Conservation (phyloP, 2,329 filamentous ascomycete genomes). For the Calonectria multiphialidica region DNA sequence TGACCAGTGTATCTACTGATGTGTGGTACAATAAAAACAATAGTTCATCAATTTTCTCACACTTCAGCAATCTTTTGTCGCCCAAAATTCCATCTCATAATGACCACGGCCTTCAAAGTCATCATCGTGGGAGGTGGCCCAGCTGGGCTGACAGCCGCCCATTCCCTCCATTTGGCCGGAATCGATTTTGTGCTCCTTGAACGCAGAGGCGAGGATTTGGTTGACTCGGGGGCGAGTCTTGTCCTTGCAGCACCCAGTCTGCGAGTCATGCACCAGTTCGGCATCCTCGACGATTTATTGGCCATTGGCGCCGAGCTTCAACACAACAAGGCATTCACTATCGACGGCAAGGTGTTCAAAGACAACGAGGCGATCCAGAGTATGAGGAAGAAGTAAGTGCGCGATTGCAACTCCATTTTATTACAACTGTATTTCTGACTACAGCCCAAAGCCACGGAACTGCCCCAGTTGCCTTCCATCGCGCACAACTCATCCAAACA, state of each 20-base stretch:
- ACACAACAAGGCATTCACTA: neutral
- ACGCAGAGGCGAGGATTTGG: neutral
- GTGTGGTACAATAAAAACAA: neutral
- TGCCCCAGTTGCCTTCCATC: slow-evolving; percentile 32
- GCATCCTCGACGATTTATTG: neutral
- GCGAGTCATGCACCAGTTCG: neutral
- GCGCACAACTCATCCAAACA: slow-evolving; percentile 28
- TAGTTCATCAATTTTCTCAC: neutral
- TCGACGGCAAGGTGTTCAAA: neutral
- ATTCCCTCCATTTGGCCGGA: neutral
- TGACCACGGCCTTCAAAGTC: neutral
- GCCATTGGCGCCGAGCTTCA: neutral
- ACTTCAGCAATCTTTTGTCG: neutral
- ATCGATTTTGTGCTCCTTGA: neutral
- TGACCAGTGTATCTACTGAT: too few species aligned
- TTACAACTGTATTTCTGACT: neutral
- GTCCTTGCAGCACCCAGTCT: neutral
- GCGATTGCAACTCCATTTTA: neutral
- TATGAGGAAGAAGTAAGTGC: neutral
- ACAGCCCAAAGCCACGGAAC: slow-evolving; percentile 26
- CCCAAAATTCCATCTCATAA: neutral
- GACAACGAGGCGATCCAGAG: neutral
- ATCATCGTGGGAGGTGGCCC: neutral
- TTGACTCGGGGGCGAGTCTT: neutral
- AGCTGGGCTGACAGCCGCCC: neutral